Conservation (phyloP, 495 filamentous ascomycete genomes). For the Hypoxylon rickii region DNA sequence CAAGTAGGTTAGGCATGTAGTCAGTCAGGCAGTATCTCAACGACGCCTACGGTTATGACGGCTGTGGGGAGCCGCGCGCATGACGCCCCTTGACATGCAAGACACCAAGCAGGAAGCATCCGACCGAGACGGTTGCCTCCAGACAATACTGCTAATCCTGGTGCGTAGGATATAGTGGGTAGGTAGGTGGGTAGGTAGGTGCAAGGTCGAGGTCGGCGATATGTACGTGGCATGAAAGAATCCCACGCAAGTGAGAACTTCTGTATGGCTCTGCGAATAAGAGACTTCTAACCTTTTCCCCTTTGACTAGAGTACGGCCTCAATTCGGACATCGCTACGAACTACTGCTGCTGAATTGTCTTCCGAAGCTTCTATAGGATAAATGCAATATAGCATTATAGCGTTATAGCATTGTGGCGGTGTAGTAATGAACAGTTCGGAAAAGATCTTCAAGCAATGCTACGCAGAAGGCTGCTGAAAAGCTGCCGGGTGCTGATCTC, state of each 20-base stretch:
- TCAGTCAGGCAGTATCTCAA: slow-evolving; percentile 10
- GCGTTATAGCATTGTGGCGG: slow-evolving; percentile 20
- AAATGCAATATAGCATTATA: slow-evolving; percentile 11
- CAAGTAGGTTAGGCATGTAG: too few species aligned
- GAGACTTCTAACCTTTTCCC: background rate
- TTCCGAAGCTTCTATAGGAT: slow-evolving; percentile 6
- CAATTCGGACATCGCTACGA: slow-evolving; percentile 14
- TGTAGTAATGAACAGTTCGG: slow-evolving; percentile 20
- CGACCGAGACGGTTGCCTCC: slow-evolving; percentile 17
- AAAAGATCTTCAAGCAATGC: slow-evolving; percentile 30
- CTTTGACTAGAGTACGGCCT: slow-evolving; percentile 2
- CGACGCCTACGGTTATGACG: slow-evolving; percentile 9
- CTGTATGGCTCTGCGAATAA: slow-evolving; percentile 28
- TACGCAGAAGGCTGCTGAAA: slow-evolving; percentile 31
- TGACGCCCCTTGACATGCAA: slow-evolving; percentile 23
- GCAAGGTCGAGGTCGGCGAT: slow-evolving; percentile 13
- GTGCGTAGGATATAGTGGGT: background rate
- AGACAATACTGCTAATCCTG: slow-evolving; percentile 10
- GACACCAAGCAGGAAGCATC: slow-evolving; percentile 26
- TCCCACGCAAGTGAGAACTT: background rate
- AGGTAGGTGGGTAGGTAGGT: too few species aligned
- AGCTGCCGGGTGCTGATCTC: slow-evolving; percentile 34
- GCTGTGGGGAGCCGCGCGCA: slow-evolving; percentile 25
- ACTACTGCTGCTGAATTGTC: slow-evolving; percentile 22
- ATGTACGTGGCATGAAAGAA: background rate